These are phyloP conservation scores for Ogataea hybrid DNA, from an alignment of 1,139 yeast genomes.

Conservation along the genomic window DNA sequence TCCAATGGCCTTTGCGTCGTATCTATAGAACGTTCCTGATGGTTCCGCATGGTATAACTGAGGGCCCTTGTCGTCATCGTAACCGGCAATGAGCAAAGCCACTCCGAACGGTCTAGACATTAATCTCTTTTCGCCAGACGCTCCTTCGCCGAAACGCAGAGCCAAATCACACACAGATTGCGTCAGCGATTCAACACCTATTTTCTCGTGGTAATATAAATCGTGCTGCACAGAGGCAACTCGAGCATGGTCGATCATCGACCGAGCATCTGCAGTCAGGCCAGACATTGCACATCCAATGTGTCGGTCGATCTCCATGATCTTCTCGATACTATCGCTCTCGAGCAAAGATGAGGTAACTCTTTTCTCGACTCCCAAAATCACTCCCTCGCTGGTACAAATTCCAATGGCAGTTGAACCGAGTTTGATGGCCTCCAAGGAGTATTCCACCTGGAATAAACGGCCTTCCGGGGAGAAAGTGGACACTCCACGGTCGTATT, in stretches of 20 bases:
- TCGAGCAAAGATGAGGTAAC: conserved; percentile 92
- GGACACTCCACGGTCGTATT: conserved; percentile 98
- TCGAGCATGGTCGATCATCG: conserved; percentile 98
- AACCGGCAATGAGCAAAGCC: conserved; percentile 92
- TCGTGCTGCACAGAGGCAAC: conserved; percentile 88
- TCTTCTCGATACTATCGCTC: conserved; percentile 91
- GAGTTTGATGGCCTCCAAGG: conserved; percentile 92
- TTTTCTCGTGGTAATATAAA: conserved; percentile 87
- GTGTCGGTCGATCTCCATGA: conserved; percentile 90
- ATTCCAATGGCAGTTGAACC: conserved; percentile 99
- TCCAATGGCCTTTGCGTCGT: conserved; percentile 98
- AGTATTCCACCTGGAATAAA: conserved; percentile 96
- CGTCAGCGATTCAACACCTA: conserved; percentile 89
- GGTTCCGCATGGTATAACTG: conserved; percentile 99
- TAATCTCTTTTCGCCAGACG: conserved; percentile 92
- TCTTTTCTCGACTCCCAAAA: conserved; percentile 95
- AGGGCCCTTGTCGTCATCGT: conserved; percentile 90
- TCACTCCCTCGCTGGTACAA: conserved; percentile 94
- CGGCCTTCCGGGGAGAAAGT: conserved; percentile 99
- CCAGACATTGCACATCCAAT: conserved; percentile 99
- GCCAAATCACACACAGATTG: conserved; percentile 98
- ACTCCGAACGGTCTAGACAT: conserved; percentile 99
- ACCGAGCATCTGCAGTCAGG: conserved; percentile 96
- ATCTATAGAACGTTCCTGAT: conserved; percentile 94
- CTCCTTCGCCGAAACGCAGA: conserved; percentile 96